A percentile compares a stretch with the other conserved stretches of the same genome.
Conservation (phyloP, 257 asterid genomes). For the Gynochthodes officinalis region DNA sequence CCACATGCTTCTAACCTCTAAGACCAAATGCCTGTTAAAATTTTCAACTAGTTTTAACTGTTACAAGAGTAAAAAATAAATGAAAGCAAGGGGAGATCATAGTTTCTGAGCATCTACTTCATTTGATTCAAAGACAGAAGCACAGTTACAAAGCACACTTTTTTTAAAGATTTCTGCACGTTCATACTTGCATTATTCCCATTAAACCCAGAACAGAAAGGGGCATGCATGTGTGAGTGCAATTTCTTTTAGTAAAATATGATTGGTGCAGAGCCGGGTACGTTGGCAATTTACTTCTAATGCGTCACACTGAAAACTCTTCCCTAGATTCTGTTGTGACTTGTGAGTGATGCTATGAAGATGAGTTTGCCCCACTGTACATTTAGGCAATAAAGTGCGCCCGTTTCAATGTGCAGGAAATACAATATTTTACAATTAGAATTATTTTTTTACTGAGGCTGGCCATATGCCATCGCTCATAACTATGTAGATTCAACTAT, state of each 20-base stretch:
- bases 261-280: background rate
- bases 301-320: constrained; percentile 43
- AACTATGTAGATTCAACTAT: constrained; percentile 41
- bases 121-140: background rate
- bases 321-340: constrained; percentile 45
- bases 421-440: constrained; percentile 20
- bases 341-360: constrained; percentile 26
- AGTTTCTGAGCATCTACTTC: background rate
- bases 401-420: constrained; percentile 28
- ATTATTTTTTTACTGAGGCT: constrained; percentile 18
- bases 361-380: constrained; percentile 29
- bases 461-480: constrained; percentile 17
- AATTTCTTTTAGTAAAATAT: background rate
- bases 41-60: too few species aligned
- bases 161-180: background rate
- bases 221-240: background rate
- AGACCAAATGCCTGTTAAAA: background rate
- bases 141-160: background rate
- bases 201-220: background rate
- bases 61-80: background rate
- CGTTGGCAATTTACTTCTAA: constrained; percentile 13
- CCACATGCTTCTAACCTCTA: constrained; percentile 13
- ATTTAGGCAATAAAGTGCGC: constrained; percentile 36
- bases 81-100: background rate
- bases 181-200: background rate